Conservation (phyloP, 495 filamentous ascomycete species). For the Neurospora sublineolata region DNA sequence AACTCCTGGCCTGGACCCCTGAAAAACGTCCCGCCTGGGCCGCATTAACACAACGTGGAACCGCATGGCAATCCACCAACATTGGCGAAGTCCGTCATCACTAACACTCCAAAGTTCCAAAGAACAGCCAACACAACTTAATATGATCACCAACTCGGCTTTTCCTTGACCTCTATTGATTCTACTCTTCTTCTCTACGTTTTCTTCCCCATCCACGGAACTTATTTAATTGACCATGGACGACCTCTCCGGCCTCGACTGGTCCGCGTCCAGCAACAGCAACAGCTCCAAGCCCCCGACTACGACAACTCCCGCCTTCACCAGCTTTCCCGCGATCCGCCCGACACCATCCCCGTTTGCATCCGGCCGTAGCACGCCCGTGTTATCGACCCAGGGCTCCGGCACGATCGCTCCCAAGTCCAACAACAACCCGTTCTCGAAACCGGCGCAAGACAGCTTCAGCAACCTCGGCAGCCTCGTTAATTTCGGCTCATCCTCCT, state of each 20-base stretch:
- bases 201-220: background rate
- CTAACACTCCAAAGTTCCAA: background rate
- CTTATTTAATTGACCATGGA: conserved; percentile 30
- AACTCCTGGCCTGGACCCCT: background rate
- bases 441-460: conserved; percentile 72
- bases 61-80: background rate
- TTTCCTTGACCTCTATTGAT: background rate
- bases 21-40: background rate
- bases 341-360: conserved; percentile 47
- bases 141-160: background rate
- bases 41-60: background rate
- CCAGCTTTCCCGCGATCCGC: conserved; percentile 48
- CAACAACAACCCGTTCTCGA: conserved; percentile 34
- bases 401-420: conserved; percentile 38
- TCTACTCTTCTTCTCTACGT: background rate
- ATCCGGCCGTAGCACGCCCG: conserved; percentile 59
- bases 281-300: conserved; percentile 20
- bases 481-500: conserved; percentile 44
- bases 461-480: conserved; percentile 79
- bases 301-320: conserved; percentile 34
- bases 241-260: conserved; percentile 42
- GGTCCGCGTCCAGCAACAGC: conserved; percentile 31
- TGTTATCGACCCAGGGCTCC: conserved; percentile 42
- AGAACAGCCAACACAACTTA: background rate
- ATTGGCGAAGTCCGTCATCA: background rate